phyloP scores from a whole-genome alignment of 148 eudicot species.

The Spergularia bocconei region DNA sequence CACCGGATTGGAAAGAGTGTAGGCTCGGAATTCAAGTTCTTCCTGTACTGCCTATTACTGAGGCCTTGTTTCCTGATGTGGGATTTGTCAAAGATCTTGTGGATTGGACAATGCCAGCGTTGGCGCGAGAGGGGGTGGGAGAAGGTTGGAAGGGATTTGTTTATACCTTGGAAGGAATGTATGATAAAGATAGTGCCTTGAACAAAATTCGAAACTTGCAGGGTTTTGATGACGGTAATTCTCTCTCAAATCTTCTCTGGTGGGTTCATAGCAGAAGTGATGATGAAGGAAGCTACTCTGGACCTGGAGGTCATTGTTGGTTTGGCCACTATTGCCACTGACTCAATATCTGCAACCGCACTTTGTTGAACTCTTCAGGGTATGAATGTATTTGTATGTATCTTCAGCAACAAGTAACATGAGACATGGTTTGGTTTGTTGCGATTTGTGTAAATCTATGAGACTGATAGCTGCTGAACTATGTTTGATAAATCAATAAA shows the following conservation, averaged over 20 bases:
- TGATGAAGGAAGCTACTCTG: slow-evolving; percentile 31
- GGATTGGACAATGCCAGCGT: slow-evolving; percentile 63
- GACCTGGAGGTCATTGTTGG: slow-evolving; percentile 45
- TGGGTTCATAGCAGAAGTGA: slow-evolving; percentile 80
- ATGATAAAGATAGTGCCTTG: slow-evolving; percentile 52
- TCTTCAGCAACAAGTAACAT: background rate
- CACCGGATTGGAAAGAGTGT: slow-evolving; percentile 71
- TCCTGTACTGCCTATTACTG: slow-evolving; percentile 65
- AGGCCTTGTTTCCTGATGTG: slow-evolving; percentile 61
- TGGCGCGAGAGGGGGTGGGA: slow-evolving; percentile 65
- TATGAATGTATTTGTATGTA: background rate
- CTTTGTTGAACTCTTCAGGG: background rate
- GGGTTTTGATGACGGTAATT: slow-evolving; percentile 77
- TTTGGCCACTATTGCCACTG: slow-evolving; percentile 54
- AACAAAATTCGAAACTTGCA: slow-evolving; percentile 49
- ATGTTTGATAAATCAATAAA: slow-evolving; percentile 12
- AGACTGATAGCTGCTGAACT: slow-evolving; percentile 6
- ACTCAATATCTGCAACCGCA: background rate
- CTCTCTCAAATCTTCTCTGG: slow-evolving; percentile 77
- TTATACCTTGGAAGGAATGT: slow-evolving; percentile 70
- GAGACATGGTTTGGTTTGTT: background rate
- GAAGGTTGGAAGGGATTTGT: slow-evolving; percentile 94
- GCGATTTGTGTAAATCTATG: background rate
- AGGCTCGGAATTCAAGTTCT: slow-evolving; percentile 84
- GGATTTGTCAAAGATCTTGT: slow-evolving; percentile 61